Evolutionary conservation across 1,284 basidiomycete genomes (phyloP).

Genomic region (Trichosporon inkin): DNA sequence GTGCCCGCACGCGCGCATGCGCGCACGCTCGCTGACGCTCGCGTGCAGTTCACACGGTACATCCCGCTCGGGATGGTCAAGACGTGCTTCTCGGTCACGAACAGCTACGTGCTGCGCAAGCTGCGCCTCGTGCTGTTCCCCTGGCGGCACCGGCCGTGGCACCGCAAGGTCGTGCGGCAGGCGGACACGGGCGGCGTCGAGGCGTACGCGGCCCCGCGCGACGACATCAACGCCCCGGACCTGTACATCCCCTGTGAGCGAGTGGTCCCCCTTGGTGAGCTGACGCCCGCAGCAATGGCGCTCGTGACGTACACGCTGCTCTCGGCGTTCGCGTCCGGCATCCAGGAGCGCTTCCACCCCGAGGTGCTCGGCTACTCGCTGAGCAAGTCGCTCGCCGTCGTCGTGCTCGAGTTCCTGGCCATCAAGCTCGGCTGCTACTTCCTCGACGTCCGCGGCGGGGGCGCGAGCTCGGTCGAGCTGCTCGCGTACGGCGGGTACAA

Average conservation of each 20-base stretch:
- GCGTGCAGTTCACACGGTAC: slow-evolving; percentile 64
- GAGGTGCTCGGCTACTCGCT: slow-evolving; percentile 83
- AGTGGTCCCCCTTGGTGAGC: not conserved
- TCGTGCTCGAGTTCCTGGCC: slow-evolving; percentile 78
- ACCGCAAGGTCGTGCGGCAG: slow-evolving; percentile 59
- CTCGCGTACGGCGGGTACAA: slow-evolving; percentile 88
- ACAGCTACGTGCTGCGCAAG: slow-evolving; percentile 90
- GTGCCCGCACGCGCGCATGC: not conserved
- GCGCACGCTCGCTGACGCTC: not conserved
- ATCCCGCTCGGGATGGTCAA: slow-evolving; percentile 76
- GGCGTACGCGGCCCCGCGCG: slow-evolving; percentile 76
- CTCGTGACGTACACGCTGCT: slow-evolving; percentile 93
- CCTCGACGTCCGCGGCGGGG: slow-evolving; percentile 70
- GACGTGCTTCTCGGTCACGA: slow-evolving; percentile 94
- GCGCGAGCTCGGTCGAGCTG: slow-evolving; percentile 61
- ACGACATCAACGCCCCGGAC: slow-evolving; percentile 94
- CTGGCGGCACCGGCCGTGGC: slow-evolving; percentile 85
- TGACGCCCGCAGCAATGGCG: slow-evolving; percentile 69
- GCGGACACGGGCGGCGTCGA: slow-evolving; percentile 59
- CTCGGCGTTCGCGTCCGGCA: slow-evolving; percentile 75
- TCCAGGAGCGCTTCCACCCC: slow-evolving; percentile 80
- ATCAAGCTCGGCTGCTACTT: slow-evolving; percentile 89
- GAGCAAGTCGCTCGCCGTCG: slow-evolving; percentile 73
- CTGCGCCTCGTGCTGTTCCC: slow-evolving; percentile 88
- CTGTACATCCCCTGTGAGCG: slow-evolving; percentile 87